These are phyloP conservation scores for Ganoderma lingzhi DNA, from an alignment of 1,284 basidiomycete species.

Conservation along the genomic window DNA sequence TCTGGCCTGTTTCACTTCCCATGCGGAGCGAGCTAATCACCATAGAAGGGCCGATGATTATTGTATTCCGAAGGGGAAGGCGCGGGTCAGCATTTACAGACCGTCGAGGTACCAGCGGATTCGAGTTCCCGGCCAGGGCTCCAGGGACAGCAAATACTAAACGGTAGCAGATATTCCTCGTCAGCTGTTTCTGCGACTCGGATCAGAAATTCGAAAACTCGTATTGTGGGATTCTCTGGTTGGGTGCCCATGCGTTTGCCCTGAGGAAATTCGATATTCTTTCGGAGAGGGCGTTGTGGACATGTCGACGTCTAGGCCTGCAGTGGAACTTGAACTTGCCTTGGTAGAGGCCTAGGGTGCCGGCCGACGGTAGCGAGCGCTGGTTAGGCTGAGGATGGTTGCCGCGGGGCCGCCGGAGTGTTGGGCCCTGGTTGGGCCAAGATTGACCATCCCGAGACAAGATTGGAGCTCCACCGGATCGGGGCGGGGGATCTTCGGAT, in stretches of 20 bases:
- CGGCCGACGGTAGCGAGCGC: slow-evolving; percentile 13
- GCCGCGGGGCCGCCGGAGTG: slow-evolving; percentile 14
- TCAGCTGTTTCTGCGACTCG: slow-evolving; percentile 5
- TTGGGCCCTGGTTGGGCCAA: slow-evolving; percentile 29
- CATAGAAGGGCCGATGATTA: neutral
- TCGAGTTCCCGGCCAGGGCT: neutral
- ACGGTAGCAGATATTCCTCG: neutral
- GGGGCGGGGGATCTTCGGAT: slow-evolving; percentile 33
- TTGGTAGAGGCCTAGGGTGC: no score
- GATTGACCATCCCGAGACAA: slow-evolving; percentile 18
- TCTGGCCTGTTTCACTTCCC: neutral
- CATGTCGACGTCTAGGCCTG: neutral
- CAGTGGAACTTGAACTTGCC: no score
- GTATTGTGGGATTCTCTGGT: slow-evolving; percentile 3
- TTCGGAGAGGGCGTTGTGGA: neutral
- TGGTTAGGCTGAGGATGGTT: slow-evolving; percentile 25
- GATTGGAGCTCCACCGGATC: slow-evolving; percentile 32
- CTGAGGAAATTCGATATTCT: neutral
- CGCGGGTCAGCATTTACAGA: neutral
- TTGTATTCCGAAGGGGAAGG: neutral
- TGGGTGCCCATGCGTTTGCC: neutral
- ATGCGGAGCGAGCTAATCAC: slow-evolving; percentile 2
- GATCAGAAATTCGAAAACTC: slow-evolving; percentile 22
- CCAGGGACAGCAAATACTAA: neutral
- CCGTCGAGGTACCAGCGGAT: neutral